phyloP scores from a whole-genome alignment of 805 yeast genomes.

The Lipomyces starkeyi region DNA sequence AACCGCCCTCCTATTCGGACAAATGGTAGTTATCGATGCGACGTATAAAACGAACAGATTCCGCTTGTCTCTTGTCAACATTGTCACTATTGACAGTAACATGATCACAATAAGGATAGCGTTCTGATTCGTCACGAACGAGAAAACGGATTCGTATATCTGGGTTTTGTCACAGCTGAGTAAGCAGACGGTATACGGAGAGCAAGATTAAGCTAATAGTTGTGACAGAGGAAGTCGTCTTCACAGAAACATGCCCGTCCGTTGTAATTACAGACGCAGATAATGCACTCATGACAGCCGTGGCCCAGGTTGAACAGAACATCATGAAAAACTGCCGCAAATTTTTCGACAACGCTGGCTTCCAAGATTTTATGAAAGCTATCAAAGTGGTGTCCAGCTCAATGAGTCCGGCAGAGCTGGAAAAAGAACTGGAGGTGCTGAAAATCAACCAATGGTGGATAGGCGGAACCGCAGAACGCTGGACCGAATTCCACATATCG shows the following conservation, averaged over 20 bases:
- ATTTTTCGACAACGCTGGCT: too few relatives aligned
- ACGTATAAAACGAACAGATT: constrained; percentile 5
- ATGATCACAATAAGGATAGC: background rate
- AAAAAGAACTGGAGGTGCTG: too few relatives aligned
- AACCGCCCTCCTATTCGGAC: background rate
- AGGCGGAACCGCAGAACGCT: too few relatives aligned
- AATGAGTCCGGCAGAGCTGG: too few relatives aligned
- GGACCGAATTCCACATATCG: too few relatives aligned
- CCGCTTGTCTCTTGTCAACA: constrained; percentile 2
- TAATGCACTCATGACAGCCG: background rate
- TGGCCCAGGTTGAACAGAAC: background rate
- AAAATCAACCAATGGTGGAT: too few relatives aligned
- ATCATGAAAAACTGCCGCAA: background rate
- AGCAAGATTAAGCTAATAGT: background rate
- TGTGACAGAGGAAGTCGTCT: background rate
- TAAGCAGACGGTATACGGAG: background rate
- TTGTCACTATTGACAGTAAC: background rate
- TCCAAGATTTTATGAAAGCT: background rate
- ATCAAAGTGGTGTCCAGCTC: too few relatives aligned
- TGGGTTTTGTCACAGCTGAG: background rate
- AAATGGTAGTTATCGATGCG: constrained; percentile 6
- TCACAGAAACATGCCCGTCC: background rate
- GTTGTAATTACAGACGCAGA: background rate
- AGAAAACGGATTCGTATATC: background rate
- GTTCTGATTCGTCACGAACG: background rate